phyloP scores from a whole-genome alignment of 495 filamentous ascomycete genomes.

The Penicillium alfredii region DNA sequence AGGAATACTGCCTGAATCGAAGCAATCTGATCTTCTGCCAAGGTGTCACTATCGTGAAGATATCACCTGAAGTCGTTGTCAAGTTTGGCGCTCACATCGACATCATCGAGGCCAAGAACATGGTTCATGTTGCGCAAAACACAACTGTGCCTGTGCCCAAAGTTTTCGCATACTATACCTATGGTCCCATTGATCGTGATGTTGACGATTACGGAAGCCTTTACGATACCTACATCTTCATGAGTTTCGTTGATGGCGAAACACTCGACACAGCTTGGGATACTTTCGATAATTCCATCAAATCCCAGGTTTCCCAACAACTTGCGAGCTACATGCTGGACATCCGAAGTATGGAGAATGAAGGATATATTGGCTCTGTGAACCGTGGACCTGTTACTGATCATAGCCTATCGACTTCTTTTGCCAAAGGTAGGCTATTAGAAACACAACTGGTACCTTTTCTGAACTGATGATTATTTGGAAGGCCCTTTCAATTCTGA shows the following conservation, averaged over 20 bases:
- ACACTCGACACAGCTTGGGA: slow-evolving; percentile 16
- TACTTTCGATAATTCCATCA: slow-evolving; percentile 7
- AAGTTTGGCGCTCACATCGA: slow-evolving; percentile 18
- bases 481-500: no score
- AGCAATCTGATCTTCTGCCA: background rate
- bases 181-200: slow-evolving; percentile 15
- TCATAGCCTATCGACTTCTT: background rate
- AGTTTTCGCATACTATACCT: slow-evolving; percentile 23
- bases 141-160: slow-evolving; percentile 25
- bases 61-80: slow-evolving; percentile 16
- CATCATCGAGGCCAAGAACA: slow-evolving; percentile 21
- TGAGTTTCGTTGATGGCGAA: slow-evolving; percentile 24
- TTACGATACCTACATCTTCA: slow-evolving; percentile 26
- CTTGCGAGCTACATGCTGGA: slow-evolving; percentile 17
- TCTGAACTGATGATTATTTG: no score
- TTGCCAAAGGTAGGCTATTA: slow-evolving; percentile 3
- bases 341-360: slow-evolving; percentile 12
- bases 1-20: background rate
- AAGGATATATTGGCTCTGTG: slow-evolving; percentile 17
- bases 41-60: slow-evolving; percentile 2
- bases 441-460: no score
- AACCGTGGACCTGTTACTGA: slow-evolving; percentile 18
- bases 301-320: slow-evolving; percentile 11
- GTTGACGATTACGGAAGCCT: slow-evolving; percentile 11
- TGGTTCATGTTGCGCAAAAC: slow-evolving; percentile 22